These are phyloP conservation scores for Penicillium janthinellum DNA, from an alignment of 2,329 filamentous ascomycete species.

Conservation along the genomic window DNA sequence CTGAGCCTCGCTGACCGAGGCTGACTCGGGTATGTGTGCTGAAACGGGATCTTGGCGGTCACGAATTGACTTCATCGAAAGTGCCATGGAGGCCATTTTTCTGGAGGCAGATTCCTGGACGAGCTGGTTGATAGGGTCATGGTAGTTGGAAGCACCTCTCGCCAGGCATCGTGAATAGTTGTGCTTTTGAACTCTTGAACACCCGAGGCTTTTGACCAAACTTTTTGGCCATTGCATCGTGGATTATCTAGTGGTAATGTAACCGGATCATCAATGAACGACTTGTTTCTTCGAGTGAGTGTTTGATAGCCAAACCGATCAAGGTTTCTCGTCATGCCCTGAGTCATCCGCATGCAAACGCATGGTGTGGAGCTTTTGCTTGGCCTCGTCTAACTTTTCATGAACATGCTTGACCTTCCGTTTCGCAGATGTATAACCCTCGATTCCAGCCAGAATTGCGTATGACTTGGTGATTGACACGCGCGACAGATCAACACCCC, in stretches of 20 bases:
- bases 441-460: slow-evolving; percentile 77
- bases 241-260: too few species aligned
- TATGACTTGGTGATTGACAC: slow-evolving; percentile 82
- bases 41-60: not conserved
- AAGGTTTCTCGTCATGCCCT: not conserved
- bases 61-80: not conserved
- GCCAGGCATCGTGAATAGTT: too few species aligned
- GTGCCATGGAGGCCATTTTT: not conserved
- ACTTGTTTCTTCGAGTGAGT: too few species aligned
- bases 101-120: not conserved
- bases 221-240: too few species aligned
- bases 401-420: slow-evolving; percentile 24
- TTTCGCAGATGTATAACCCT: slow-evolving; percentile 73
- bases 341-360: not conserved
- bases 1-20: not conserved
- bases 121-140: too few species aligned
- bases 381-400: slow-evolving; percentile 24
- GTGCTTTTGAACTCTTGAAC: too few species aligned
- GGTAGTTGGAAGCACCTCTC: too few species aligned
- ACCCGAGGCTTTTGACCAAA: too few species aligned
- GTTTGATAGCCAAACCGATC: not conserved
- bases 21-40: not conserved
- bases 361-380: slow-evolving; percentile 12
- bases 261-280: too few species aligned
- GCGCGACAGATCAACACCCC: slow-evolving; percentile 75